Evolutionary conservation across 2,329 filamentous ascomycete genomes (phyloP).

Genomic region (Talaromyces sp.): DNA sequence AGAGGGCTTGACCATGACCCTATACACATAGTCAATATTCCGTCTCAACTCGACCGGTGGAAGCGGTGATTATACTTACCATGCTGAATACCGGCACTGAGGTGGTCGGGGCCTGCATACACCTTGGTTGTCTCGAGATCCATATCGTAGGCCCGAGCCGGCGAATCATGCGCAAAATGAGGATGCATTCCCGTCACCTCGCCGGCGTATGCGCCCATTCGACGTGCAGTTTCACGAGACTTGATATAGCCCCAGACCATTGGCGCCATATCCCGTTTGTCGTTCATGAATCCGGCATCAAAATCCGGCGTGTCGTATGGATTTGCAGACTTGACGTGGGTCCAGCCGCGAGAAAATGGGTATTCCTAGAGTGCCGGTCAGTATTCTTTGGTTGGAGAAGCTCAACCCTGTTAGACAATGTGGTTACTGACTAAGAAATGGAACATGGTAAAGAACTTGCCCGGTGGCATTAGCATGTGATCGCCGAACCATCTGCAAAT

Average conservation of each 20-base stretch:
- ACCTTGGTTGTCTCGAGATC: conserved; percentile 70
- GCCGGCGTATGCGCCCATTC: conserved; percentile 73
- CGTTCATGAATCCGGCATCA: conserved; percentile 80
- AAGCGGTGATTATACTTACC: conserved; percentile 41
- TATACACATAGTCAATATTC: conserved; percentile 12
- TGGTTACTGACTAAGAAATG: conserved; percentile 58
- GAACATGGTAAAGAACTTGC: conserved; percentile 82
- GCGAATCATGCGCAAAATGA: conserved; percentile 66
- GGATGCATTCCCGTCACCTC: conserved; percentile 67
- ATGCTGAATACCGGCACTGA: conserved; percentile 68
- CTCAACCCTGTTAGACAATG: neutral
- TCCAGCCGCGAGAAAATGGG: conserved; percentile 69
- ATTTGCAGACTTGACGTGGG: conserved; percentile 66
- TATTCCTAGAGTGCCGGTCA: conserved; percentile 50
- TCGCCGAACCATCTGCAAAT: conserved; percentile 39
- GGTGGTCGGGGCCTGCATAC: conserved; percentile 69
- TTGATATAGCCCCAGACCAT: conserved; percentile 86
- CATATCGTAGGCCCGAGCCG: conserved; percentile 67
- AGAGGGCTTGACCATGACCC: conserved; percentile 62
- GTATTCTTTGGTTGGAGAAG: neutral
- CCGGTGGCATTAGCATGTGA: conserved; percentile 62
- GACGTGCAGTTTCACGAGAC: conserved; percentile 71
- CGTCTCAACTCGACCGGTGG: neutral
- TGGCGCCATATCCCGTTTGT: conserved; percentile 77
- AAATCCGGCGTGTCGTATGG: conserved; percentile 74